These are phyloP conservation scores for Trichoderma semiorbis DNA, from an alignment of 2,329 filamentous ascomycete genomes.

Conservation along the genomic window DNA sequence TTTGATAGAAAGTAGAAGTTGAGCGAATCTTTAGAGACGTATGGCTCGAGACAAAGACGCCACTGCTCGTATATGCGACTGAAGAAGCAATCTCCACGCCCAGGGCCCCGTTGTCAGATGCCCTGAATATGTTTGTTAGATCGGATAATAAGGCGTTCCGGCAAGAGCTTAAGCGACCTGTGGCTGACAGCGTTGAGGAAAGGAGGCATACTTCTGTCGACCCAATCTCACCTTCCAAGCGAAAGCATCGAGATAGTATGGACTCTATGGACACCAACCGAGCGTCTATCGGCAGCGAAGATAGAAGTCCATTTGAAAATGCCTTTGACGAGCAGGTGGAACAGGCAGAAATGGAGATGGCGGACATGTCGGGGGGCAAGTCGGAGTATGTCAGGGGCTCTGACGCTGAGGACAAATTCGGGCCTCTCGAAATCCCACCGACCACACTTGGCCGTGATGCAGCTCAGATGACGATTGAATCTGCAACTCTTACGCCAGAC, in stretches of 20 bases:
- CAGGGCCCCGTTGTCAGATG: conserved; percentile 36
- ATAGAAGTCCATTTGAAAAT: conserved; percentile 30
- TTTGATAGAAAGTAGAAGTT: conserved; percentile 43
- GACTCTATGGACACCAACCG: conserved; percentile 47
- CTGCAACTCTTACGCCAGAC: conserved; percentile 27
- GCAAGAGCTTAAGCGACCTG: conserved; percentile 45
- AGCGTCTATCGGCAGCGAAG: conserved; percentile 43
- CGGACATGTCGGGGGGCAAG: conserved; percentile 22
- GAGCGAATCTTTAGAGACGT: conserved; percentile 45
- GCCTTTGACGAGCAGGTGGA: conserved; percentile 30
- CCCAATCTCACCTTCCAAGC: conserved; percentile 43
- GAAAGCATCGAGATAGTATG: conserved; percentile 45
- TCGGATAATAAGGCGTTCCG: conserved; percentile 52
- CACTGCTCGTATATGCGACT: conserved; percentile 52
- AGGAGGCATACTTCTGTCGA: conserved; percentile 31
- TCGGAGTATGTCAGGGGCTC: conserved; percentile 21
- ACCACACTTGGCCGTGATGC: conserved; percentile 18
- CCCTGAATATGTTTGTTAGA: conserved; percentile 45
- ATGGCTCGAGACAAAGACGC: conserved; percentile 46
- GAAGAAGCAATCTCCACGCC: conserved; percentile 43
- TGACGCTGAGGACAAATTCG: conserved; percentile 18
- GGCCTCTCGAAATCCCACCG: conserved; percentile 19
- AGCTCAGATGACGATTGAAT: conserved; percentile 24
- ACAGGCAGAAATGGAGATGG: conserved; percentile 27
- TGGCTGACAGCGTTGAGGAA: conserved; percentile 23